Percentiles rank a stretch among this genome's conserved stretches.
phyloP scores from a whole-genome alignment of 495 filamentous ascomycete genomes.

The Trichoderma erinaceum region DNA sequence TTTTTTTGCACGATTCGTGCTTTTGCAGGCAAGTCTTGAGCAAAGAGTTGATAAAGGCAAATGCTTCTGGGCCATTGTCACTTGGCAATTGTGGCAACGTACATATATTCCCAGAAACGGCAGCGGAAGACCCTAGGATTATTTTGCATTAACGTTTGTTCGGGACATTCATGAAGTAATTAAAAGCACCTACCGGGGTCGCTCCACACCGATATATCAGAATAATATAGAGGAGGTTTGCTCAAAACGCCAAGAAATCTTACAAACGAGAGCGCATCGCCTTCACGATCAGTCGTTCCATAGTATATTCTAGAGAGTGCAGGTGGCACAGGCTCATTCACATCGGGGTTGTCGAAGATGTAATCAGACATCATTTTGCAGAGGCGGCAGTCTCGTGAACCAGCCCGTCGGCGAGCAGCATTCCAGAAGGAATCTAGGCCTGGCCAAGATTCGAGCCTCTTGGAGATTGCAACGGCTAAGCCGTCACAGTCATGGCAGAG shows the following conservation, averaged over 20 bases:
- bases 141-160: not conserved
- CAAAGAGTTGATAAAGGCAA: not conserved
- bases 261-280: too few relatives aligned
- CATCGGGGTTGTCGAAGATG: not conserved
- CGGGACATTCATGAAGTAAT: too few relatives aligned
- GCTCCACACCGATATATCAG: not conserved
- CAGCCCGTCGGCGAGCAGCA: not conserved
- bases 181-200: not conserved
- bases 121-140: not conserved
- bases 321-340: not conserved
- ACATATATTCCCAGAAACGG: not conserved
- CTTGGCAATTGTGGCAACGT: not conserved
- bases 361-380: not conserved
- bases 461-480: not conserved
- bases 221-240: not conserved
- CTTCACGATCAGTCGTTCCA: too few relatives aligned
- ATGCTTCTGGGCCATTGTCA: not conserved
- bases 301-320: not conserved
- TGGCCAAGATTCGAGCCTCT: not conserved
- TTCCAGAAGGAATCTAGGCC: not conserved
- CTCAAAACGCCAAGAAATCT: too few relatives aligned
- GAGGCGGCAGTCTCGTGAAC: not conserved
- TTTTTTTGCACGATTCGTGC: not conserved
- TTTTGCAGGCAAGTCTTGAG: not conserved
- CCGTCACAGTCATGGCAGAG: not conserved